Evolutionary conservation across 176 grass and related monocot genomes (phyloP), one percentile per base, ranked within the genome.

Genomic region (Pontederia crassipes): DNA sequence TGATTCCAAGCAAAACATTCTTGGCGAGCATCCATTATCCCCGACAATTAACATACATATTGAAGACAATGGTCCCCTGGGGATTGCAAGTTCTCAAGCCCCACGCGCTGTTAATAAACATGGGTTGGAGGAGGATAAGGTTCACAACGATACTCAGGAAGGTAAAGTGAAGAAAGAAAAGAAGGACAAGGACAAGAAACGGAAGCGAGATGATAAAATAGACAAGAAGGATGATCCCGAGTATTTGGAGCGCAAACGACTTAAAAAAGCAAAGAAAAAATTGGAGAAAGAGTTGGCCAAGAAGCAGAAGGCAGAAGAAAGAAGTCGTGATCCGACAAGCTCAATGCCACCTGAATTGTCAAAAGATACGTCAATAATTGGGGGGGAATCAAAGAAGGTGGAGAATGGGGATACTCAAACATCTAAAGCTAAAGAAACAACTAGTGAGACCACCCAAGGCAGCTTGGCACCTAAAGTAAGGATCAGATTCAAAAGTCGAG

Each of bases 261-360:
- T 92, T 17, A 98, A 88, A 71, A 98, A 86, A 55, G 93, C 91
- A 74, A 97, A 82, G 76, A 98, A 81, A 61, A 74, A 52, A 65
- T 70, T 82, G 84, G 93, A 97, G 70, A 91, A 91, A 76, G 92
- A 97, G 47, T 70, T 68, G 17, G 76, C 79, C 9, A 88, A 72
- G 73, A 91, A 74, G 76, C 59, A 83, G 62, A 84, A 78, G 62
- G 71, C 57, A 46, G 77, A 78, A 62, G 76, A 66, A 66, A 66
- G 67, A 58, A 70, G 45, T 83, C 73, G 59, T 10, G 78, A 84
- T 54, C 59, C 74, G 61, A 65, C 32, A 55, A 76, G 68, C 57
- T 55, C 56, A 55, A n/a, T 53, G 29, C 86, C 75, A 76, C 62
- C 66, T 71, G 64, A 73, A 18, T 70, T 51, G 18, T 77, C 64